These are phyloP conservation scores for Phytophthora niederhauseri DNA, from an alignment of 352 stramenopile genomes.

Conservation along the genomic window DNA sequence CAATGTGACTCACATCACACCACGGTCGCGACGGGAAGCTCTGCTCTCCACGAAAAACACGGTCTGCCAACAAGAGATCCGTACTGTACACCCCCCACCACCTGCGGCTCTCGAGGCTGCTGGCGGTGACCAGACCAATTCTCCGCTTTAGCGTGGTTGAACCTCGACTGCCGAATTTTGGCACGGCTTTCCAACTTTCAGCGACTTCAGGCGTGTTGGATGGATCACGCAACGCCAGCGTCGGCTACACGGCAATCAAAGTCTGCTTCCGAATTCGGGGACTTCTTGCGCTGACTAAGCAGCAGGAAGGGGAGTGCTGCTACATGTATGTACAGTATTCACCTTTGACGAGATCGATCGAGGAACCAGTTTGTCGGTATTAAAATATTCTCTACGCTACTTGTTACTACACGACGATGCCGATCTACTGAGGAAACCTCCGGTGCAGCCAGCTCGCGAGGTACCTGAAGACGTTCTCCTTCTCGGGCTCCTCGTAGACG, in stretches of 20 bases:
- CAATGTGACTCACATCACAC: too few species aligned
- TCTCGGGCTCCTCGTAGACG: slow-evolving; percentile 64
- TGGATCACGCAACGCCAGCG: not conserved
- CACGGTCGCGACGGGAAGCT: not conserved
- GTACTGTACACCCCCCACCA: too few species aligned
- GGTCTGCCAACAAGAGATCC: not conserved
- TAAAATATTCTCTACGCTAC: slow-evolving; percentile 1
- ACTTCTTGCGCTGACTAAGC: not conserved
- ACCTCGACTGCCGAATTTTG: not conserved
- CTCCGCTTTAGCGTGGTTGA: not conserved
- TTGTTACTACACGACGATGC: slow-evolving; percentile 6
- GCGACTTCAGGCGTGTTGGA: not conserved
- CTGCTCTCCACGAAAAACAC: not conserved
- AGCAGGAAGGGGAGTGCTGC: too few species aligned
- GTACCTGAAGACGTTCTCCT: slow-evolving; percentile 46
- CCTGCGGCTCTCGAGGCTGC: not conserved
- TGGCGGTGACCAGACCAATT: not conserved
- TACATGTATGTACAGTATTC: too few species aligned
- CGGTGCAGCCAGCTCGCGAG: slow-evolving; percentile 31
- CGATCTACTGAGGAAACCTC: slow-evolving; percentile 28
- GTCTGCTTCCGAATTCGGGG: not conserved
- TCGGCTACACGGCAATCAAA: not conserved
- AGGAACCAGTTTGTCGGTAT: not conserved
- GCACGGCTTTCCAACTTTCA: not conserved
- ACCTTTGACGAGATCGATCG: too few species aligned